Base-by-base conservation (phyloP, 2,329 filamentous ascomycete species). In the Diatrype stigma region DNA sequence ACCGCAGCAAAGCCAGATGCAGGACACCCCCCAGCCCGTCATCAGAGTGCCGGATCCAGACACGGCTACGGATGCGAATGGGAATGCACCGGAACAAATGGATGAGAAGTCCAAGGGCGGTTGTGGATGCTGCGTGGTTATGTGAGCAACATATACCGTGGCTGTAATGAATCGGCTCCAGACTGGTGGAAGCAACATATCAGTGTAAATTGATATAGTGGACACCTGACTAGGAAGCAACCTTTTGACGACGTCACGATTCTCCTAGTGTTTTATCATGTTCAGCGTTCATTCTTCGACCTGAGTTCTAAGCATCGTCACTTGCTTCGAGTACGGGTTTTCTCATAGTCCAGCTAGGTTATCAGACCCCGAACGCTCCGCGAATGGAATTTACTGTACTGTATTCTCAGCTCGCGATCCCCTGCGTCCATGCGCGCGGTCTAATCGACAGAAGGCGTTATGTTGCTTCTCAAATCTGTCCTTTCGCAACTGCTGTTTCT, bases 121-220 rank as follows among this genome's bases (percentile, higher is more conserved):
- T 11, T 86, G 86, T 59, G 84, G 81, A 52, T 88, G 86, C 68
- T 91, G 87, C 69, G 74, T 89, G 54, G 79, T 92, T 59, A 90
- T 90, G 87, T 90, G 75, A 81, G 58, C 47, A 51, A 48, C 51
- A 47, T 50, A 49, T 51, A 51, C 6, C n/a, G 49, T 45, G 34
- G 49, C 49, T 49, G 52, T 45, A 45, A 52, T 52, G 49, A 48
- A 30, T 42, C 26, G 45, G 40, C 38, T 50, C 46, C 44, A 38
- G 47, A 40, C 44, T 51, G 47, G 47, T 48, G 32, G 48, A 45
- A 51, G 26, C 50, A 21, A 44, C 51, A 37, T 44, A 47, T 34
- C 28, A 46, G 21, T 51, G 49, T 45, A 35, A 50, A 32, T 45
- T 53, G 51, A 45, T 47, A 42, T 53, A 51, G 53, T 47, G 52